Evolutionary conservation across 1,284 basidiomycete species (phyloP).

Genomic region (Meripilus lineatus): DNA sequence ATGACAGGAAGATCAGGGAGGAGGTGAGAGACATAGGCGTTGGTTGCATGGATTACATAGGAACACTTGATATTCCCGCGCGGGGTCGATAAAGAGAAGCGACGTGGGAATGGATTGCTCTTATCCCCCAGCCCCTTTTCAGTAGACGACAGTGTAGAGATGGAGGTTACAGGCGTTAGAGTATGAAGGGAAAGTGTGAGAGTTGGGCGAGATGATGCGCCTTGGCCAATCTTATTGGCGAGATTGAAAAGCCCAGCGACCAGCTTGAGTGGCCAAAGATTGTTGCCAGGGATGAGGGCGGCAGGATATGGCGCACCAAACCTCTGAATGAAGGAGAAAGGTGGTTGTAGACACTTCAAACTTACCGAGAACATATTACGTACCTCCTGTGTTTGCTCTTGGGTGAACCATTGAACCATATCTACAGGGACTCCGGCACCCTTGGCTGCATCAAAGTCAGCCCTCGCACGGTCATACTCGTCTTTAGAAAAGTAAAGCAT

Average conservation of each 20-base stretch:
- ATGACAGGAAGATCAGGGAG: conserved; percentile 62
- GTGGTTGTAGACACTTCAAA: background rate
- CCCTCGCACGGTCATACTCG: conserved; percentile 33
- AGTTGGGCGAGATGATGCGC: conserved; percentile 17
- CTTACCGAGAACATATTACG: conserved; percentile 12
- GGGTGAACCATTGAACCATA: conserved; percentile 41
- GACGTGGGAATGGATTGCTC: conserved; percentile 18
- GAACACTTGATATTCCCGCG: conserved; percentile 54
- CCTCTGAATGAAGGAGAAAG: conserved; percentile 29
- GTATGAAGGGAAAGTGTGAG: conserved; percentile 59
- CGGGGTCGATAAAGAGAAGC: conserved; percentile 53
- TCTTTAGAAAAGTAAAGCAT: conserved; percentile 45
- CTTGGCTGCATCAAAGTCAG: conserved; percentile 51
- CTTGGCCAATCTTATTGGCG: conserved; percentile 24
- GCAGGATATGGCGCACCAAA: conserved; percentile 55
- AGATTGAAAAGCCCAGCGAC: conserved; percentile 59
- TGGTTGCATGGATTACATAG: conserved; percentile 76
- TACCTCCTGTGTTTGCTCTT: conserved; percentile 47
- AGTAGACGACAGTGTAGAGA: conserved; percentile 24
- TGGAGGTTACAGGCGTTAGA: conserved; percentile 56
- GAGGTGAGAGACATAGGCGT: conserved; percentile 68
- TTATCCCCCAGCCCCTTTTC: background rate
- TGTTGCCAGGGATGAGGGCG: conserved; percentile 48
- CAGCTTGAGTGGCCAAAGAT: conserved; percentile 76
- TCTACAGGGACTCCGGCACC: conserved; percentile 46